Evolutionary conservation across 228 moss, liverwort and hornwort species (phyloP), one percentile per base, ranked within the genome.

Genomic region (Sphagnum fallax): DNA sequence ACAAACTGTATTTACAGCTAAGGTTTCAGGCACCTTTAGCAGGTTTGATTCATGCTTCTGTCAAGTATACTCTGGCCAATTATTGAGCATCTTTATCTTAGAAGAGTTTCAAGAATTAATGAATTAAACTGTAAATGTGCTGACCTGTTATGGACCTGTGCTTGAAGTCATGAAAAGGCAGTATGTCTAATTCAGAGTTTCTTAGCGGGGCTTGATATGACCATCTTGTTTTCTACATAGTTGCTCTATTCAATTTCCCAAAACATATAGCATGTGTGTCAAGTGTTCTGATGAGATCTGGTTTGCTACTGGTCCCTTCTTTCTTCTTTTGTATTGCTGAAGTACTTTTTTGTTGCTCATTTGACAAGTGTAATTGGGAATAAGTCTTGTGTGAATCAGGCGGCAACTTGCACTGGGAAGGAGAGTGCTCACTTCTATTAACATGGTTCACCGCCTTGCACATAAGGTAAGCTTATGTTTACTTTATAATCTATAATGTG

Each of bases 21-120:
- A 92, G 76, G 66, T 96, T 67, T 96, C 95, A 47, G 95, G 95
- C 75, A 92, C 92, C 73, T 91, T 96, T 68, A 92, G 76, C 79
- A 96, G 95, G 95, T 96, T 47, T 16, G 9, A 48, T 48, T 32
- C 63, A 7, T 32, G 32, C 32, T 32, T 32, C 32, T 32, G 32
- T 32, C 2, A 32, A 32, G 32, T 32, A 32, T 32, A 32, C 32
- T 32, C 32, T 32, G 32, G 2, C 32, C 32, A 32, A 32, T 32
- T 32, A 32, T 32, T 0, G 32, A 32, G 32, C 32, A 32, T 32
- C 32, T 32, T 65, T 18, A 47, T 65, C 8, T 47, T 65, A 49
- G 10, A 0, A 8, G 51, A 47, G 6, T 14, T 16, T 49, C 32
- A 32, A 32, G 32, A 32, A 32, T 32, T 32, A 32, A 32, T 32